Base-by-base conservation (phyloP, 768 basidiomycete genomes). In the Termitomyces sp. region DNA sequence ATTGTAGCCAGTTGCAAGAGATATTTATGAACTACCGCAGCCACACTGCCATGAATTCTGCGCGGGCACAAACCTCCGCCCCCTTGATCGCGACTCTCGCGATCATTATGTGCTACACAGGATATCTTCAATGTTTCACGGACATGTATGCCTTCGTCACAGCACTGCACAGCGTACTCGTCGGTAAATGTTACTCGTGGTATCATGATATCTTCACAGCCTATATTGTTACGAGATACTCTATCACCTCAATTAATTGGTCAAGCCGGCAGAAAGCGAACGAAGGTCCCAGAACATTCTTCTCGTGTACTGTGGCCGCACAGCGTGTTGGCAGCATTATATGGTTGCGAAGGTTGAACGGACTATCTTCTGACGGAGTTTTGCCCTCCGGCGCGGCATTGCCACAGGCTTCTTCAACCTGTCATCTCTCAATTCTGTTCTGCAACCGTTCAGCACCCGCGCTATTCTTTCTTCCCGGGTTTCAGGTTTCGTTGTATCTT, bases 21-120 rank as follows among this genome's bases (percentile, higher is more conserved):
- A 35, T 35, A 60, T 56, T 48, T 60, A 26, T 59, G 58, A 19
- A 35, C 30, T 14, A 40, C 41, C 35, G 12, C 14, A 14, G 35
- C 12, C 31, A 49, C 35, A 40, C 52, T 54, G 50, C 48, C 58
- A 50, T 60, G 42, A 45, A 53, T 56, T 59, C 46, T 51, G 50
- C 37, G 10, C 30, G 43, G 42, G 42, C 45, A 5, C 38, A 3
- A 31, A 53, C 10, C 41, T 53, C 41, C 23, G 33, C 59, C 41
- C 37, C 47, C 56, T 53, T 54, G 51, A 58, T 58, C 50, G 50
- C 31, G 43, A 37, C 44, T 26, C 19, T 31, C 31, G 19, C 40
- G 31, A 47, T 45, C n/a, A 45, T 33, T 8, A 19, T 26, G 23
- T 35, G 2, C n/a, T 23, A 23, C 47, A 37, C 53, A 52, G 53